A percentile compares a stretch with the other conserved stretches of the same genome.
These are phyloP conservation scores for Aurifilum marmelostoma DNA, from an alignment of 2,329 filamentous ascomycete species.

Conservation along the genomic window DNA sequence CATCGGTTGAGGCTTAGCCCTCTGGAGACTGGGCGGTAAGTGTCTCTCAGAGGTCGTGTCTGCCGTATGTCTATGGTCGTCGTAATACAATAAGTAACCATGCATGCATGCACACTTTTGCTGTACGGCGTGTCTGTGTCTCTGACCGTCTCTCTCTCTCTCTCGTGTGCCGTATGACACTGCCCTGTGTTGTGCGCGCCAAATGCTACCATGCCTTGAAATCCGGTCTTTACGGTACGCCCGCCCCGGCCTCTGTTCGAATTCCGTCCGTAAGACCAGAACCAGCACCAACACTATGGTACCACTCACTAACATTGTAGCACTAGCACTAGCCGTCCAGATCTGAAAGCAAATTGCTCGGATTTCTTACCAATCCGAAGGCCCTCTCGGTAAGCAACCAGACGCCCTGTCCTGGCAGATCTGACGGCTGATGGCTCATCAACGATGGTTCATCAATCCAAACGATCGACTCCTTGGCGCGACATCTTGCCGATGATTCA, in stretches of 20 bases:
- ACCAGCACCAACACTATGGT: background rate
- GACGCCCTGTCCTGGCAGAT: background rate
- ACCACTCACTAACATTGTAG: background rate
- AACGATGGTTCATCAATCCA: background rate
- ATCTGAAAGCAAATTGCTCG: background rate
- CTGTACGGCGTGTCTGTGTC: background rate
- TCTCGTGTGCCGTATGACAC: background rate
- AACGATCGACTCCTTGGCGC: conserved; percentile 11
- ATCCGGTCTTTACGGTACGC: conserved; percentile 12
- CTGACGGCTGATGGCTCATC: conserved; percentile 3
- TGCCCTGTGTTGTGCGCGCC: background rate
- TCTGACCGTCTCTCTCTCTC: background rate
- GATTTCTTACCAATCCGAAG: conserved; percentile 20
- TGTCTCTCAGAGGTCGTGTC: background rate
- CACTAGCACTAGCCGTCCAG: conserved; percentile 1
- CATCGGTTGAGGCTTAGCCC: conserved; percentile 18
- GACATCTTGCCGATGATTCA: conserved; percentile 18
- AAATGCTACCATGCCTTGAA: background rate
- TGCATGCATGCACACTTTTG: background rate
- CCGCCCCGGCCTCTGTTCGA: conserved; percentile 8
- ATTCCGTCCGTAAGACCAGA: background rate
- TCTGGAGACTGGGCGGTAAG: background rate
- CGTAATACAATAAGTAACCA: background rate
- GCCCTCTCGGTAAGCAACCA: conserved; percentile 5
- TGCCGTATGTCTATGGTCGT: background rate